A percentile compares a stretch with the other conserved stretches of the same genome.
phyloP scores from a whole-genome alignment of 2,329 filamentous ascomycete species.

The Colletotrichum chlorophyti region DNA sequence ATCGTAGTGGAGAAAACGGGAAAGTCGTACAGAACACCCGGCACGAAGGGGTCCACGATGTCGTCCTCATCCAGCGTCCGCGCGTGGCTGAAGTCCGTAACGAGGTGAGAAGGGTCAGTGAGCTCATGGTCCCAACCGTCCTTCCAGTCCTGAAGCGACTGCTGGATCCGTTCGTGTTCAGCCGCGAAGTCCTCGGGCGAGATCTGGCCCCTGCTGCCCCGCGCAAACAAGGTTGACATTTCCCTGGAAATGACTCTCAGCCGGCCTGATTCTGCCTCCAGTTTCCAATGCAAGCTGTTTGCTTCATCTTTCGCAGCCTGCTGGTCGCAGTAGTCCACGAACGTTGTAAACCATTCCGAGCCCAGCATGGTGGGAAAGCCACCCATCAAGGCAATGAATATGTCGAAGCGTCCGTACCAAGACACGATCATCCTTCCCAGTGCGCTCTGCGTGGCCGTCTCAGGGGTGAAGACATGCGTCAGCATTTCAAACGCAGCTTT shows the following conservation, averaged over 20 bases:
- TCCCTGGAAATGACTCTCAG: constrained; percentile 80
- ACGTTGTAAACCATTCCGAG: constrained; percentile 77
- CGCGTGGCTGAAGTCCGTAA: constrained; percentile 67
- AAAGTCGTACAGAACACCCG: constrained; percentile 72
- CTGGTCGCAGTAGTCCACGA: constrained; percentile 67
- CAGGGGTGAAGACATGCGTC: constrained; percentile 77
- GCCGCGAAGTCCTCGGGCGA: constrained; percentile 67
- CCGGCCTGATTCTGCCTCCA: constrained; percentile 70
- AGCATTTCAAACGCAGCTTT: constrained; percentile 86
- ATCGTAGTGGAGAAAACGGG: constrained; percentile 79
- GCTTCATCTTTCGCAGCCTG: constrained; percentile 65
- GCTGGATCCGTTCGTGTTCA: constrained; percentile 64
- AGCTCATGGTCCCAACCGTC: constrained; percentile 66
- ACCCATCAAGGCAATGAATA: constrained; percentile 83
- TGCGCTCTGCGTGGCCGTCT: constrained; percentile 74
- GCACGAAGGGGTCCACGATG: constrained; percentile 76
- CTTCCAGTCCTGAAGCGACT: constrained; percentile 57
- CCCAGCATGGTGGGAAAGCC: constrained; percentile 77
- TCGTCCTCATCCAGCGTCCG: constrained; percentile 63
- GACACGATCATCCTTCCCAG: constrained; percentile 75
- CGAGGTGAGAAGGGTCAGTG: constrained; percentile 65
- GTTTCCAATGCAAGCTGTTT: constrained; percentile 61
- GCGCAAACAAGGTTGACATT: constrained; percentile 79
- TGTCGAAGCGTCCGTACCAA: constrained; percentile 94
- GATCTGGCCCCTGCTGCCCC: constrained; percentile 69